Evolutionary conservation across 2,329 filamentous ascomycete genomes (phyloP).

Genomic region (Paraconiothyrium brasiliense): DNA sequence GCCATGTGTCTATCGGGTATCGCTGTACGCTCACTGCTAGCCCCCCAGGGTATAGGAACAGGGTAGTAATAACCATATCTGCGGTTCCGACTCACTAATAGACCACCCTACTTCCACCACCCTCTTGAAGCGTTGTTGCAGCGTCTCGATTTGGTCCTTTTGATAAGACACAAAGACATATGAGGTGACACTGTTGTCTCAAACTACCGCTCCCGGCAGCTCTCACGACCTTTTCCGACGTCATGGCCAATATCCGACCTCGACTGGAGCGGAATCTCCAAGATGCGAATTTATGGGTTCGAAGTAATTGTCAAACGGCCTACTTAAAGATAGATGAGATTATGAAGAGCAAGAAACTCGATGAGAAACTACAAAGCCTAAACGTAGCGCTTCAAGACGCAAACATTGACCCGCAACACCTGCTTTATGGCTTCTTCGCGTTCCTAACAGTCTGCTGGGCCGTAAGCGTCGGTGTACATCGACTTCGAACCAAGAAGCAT

Average conservation of each 20-base stretch:
- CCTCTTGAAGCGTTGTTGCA: neutral
- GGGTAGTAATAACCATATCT: neutral
- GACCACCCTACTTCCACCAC: neutral
- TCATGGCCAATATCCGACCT: conserved; percentile 21
- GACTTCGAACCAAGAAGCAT: conserved; percentile 33
- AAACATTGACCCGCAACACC: conserved; percentile 27
- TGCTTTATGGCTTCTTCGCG: conserved; percentile 45
- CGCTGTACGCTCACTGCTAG: neutral
- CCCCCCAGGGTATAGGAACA: neutral
- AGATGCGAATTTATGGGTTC: conserved; percentile 30
- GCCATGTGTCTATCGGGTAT: conserved; percentile 7
- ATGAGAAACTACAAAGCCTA: conserved; percentile 9
- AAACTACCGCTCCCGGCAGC: neutral
- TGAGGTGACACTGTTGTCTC: neutral
- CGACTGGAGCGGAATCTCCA: conserved; percentile 28
- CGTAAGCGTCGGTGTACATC: conserved; percentile 29
- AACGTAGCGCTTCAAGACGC: conserved; percentile 11
- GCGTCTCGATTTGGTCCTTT: neutral
- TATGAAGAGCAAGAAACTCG: conserved; percentile 11
- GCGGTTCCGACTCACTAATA: neutral
- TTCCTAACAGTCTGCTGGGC: conserved; percentile 45
- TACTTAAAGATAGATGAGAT: conserved; percentile 18
- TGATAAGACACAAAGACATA: neutral
- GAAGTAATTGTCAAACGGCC: conserved; percentile 24
- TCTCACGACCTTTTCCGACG: neutral